Evolutionary conservation across 2,329 filamentous ascomycete genomes (phyloP).

Genomic region (Gaeumannomyces sp.): DNA sequence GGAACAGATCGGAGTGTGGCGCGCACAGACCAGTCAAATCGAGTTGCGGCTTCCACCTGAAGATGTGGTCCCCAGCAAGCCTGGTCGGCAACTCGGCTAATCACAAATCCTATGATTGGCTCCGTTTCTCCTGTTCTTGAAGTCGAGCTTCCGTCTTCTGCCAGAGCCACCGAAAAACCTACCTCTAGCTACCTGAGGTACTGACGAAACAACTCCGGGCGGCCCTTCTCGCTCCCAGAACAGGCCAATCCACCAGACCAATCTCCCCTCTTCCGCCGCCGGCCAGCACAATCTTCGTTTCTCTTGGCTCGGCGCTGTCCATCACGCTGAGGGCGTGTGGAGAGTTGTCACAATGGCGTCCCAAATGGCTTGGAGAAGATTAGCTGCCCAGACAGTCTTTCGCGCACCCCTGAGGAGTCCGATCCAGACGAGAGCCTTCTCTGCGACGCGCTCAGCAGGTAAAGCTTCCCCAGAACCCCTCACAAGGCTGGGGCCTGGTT

Average conservation of each 20-base stretch:
- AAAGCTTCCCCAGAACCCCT: conserved; percentile 28
- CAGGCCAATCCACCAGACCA: not conserved
- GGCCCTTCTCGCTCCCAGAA: not conserved
- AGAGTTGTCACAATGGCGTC: conserved; percentile 44
- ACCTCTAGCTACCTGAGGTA: conserved; percentile 13
- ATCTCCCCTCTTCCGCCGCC: too few relatives aligned
- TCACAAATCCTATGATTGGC: conserved; percentile 22
- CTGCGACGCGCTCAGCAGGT: conserved; percentile 76
- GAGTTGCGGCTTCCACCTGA: not conserved
- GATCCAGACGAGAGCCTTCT: conserved; percentile 70
- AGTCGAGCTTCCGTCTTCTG: conserved; percentile 10
- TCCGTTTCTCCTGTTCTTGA: not conserved
- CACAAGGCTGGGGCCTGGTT: conserved; percentile 5
- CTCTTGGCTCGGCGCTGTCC: too few relatives aligned
- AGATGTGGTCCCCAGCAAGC: not conserved
- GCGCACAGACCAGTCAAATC: conserved; percentile 5
- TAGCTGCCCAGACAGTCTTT: conserved; percentile 41
- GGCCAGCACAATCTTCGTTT: too few relatives aligned
- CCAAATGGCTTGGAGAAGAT: conserved; percentile 58
- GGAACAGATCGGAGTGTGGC: not conserved
- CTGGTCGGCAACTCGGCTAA: conserved; percentile 26
- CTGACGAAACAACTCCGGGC: not conserved
- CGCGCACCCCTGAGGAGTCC: conserved; percentile 28
- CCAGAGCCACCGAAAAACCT: conserved; percentile 13
- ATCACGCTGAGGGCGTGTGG: not conserved